Percentiles rank a stretch among this genome's conserved stretches.
phyloP scores from a whole-genome alignment of 208 protist species.

The Wallacemonas sp. region DNA sequence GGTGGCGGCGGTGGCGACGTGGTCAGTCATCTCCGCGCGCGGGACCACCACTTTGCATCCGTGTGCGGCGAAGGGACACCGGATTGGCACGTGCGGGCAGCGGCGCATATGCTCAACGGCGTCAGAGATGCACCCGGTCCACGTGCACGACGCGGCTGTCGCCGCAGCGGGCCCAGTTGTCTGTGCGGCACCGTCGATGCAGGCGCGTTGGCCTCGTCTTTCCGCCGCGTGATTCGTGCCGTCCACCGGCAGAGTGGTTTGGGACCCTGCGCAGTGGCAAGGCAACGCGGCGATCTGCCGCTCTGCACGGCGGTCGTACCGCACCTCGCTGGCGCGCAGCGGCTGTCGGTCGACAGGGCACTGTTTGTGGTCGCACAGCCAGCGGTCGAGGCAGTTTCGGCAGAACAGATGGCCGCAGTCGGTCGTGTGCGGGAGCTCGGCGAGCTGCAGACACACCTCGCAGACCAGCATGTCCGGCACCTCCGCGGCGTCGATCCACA shows the following conservation, averaged over 20 bases:
- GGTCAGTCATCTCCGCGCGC: constrained; percentile 13
- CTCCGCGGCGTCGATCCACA: background rate
- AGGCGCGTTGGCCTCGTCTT: no score
- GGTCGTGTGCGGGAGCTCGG: constrained; percentile 14
- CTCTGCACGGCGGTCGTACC: constrained; percentile 23
- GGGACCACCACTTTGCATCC: constrained; percentile 24
- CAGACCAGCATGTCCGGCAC: constrained; percentile 22
- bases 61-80: constrained; percentile 31
- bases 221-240: no score
- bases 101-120: constrained; percentile 12
- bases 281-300: constrained; percentile 19
- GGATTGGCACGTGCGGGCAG: constrained; percentile 22
- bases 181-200: no score
- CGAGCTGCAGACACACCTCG: constrained; percentile 20
- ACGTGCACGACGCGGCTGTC: constrained; percentile 11
- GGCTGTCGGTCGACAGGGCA: constrained; percentile 24
- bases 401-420: constrained; percentile 38
- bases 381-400: constrained; percentile 14
- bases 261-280: constrained; percentile 14
- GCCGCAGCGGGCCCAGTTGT: background rate
- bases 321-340: constrained; percentile 10
- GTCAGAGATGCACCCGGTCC: constrained; percentile 25
- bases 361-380: constrained; percentile 14
- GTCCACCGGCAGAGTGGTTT: no score
- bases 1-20: constrained; percentile 11